Conservation (phyloP, 2,329 filamentous ascomycete species). For the Sporothrix dimorphospora region DNA sequence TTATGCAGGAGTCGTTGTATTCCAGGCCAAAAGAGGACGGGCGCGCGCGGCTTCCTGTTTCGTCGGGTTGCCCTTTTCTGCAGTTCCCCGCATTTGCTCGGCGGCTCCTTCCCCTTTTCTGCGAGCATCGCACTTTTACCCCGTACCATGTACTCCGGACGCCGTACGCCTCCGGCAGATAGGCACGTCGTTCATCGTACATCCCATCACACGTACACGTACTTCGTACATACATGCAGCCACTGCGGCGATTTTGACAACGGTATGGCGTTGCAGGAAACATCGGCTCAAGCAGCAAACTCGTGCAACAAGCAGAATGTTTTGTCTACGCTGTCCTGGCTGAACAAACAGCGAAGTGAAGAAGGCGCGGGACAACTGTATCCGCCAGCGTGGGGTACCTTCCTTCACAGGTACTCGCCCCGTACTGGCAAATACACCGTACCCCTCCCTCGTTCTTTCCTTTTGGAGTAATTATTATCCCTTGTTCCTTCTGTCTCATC, state of each 20-base stretch:
- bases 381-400: not conserved
- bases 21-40: not conserved
- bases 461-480: slow-evolving; percentile 13
- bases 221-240: not conserved
- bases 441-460: not conserved
- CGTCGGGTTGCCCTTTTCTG: not conserved
- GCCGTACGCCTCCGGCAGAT: slow-evolving; percentile 7
- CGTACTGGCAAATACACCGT: not conserved
- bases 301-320: not conserved
- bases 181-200: slow-evolving; percentile 2
- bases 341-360: not conserved
- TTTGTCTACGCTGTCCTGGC: not conserved
- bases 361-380: slow-evolving; percentile 8
- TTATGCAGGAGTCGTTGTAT: not conserved
- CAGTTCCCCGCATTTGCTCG: slow-evolving; percentile 28
- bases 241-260: not conserved
- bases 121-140: slow-evolving; percentile 10
- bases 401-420: not conserved
- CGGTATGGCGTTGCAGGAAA: not conserved
- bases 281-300: not conserved
- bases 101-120: slow-evolving; percentile 17
- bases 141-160: slow-evolving; percentile 8
- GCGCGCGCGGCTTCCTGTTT: slow-evolving; percentile 14
- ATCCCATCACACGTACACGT: slow-evolving; percentile 2
- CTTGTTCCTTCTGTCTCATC: not conserved